Base-by-base conservation (phyloP, 2,329 filamentous ascomycete species). In the Conoideocrella luteorostrata region DNA sequence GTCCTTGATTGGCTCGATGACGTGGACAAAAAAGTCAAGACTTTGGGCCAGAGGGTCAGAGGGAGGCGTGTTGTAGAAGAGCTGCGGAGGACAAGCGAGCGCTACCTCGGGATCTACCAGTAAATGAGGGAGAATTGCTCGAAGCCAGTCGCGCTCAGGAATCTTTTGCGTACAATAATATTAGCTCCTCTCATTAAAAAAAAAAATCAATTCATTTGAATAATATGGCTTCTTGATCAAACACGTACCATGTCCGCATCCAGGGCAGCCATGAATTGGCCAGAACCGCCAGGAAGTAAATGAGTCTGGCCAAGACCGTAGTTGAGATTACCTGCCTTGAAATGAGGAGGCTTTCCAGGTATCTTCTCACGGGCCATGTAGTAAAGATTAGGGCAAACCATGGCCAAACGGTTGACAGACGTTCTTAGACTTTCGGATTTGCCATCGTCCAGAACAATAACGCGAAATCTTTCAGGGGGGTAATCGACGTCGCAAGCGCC, bases 311-410 rank as follows among this genome's bases (percentile, higher is more conserved):
- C 71, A 17, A 78, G 59, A 26, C 75, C 80, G 44, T 77, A 75
- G 60, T 81, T 82, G 42, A 83, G 63, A 55, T 83, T 83, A 40
- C 79, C 78, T 1, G 79, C 77, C 64, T 83, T 83, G 67, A 78
- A 82, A 55, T 78, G 73, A 51, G 77, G 68, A 2, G 71, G 70
- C 26, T 68, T 61, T 7, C 70, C 70, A 4, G 68, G 68, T 33
- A 64, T 62, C 60, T 74, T 74, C 28, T 66, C 61, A 13, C 75
- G 71, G 2, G 74, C 68, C 54, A 73, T 67, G 58, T 80, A 80
- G 50, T 65, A 68, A 6, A 78, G 55, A 45, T 80, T 77, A 12
- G 67, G 65, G 44, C 67, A 73, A 7, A 59, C 60, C 23, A 58
- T 48, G 35, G 59, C 60, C 18, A 73, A 50, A 24, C 63, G 57